Evolutionary conservation across 129 eudicot genomes (phyloP).

Genomic region (Tagetes patula): DNA sequence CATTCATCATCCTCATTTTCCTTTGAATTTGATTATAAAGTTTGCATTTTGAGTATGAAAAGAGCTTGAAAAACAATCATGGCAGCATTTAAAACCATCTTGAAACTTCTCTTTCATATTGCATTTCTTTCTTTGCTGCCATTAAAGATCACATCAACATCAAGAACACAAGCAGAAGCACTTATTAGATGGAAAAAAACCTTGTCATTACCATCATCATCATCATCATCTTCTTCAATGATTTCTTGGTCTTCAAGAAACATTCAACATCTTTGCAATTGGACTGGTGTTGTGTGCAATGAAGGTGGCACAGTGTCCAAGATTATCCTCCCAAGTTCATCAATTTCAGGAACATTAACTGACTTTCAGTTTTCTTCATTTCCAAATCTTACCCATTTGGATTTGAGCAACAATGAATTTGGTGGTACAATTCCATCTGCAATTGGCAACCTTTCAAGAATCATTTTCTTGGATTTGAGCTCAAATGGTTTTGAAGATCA

Average conservation of each 20-base stretch:
- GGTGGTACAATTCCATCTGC: conserved; percentile 59
- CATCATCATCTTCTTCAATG: conserved; percentile 43
- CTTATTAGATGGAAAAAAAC: conserved; percentile 65
- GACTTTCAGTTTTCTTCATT: conserved; percentile 51
- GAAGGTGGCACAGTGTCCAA: conserved; percentile 38
- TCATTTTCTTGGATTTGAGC: conserved; percentile 61
- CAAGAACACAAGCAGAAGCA: conserved; percentile 70
- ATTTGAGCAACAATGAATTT: conserved; percentile 43
- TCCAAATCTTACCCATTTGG: conserved; percentile 54
- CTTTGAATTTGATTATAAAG: conserved; percentile 15
- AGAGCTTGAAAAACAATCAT: conserved; percentile 30
- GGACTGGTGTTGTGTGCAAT: conserved; percentile 71
- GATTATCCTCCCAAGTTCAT: conserved; percentile 39
- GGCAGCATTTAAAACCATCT: conserved; percentile 31
- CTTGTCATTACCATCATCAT: conserved; percentile 38
- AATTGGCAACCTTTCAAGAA: conserved; percentile 52
- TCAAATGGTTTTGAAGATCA: conserved; percentile 37
- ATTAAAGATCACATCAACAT: conserved; percentile 33
- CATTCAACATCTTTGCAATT: conserved; percentile 57
- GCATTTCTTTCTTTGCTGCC: conserved; percentile 43
- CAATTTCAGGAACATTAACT: conserved; percentile 49
- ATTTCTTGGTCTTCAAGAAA: conserved; percentile 63
- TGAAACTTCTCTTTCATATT: conserved; percentile 26
- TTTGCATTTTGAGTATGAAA: conserved; percentile 11
- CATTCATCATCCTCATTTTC: conserved; percentile 18